Base-by-base conservation (phyloP, 331 rosid species). In the Rosa hybrid region DNA sequence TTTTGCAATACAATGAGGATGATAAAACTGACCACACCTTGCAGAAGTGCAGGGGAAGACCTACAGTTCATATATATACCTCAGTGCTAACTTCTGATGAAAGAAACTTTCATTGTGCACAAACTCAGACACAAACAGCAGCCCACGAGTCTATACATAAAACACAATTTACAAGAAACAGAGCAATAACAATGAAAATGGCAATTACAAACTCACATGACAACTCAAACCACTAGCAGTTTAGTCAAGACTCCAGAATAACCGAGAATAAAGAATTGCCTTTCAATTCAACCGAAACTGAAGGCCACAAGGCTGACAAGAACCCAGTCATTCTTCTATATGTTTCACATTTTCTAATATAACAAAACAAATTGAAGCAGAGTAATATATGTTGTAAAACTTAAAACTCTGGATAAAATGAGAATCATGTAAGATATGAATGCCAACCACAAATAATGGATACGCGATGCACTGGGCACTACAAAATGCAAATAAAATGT, bases 11-110 rank as follows among this genome's bases (percentile, higher is more conserved):
- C 98, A 94, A 21, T 4, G 90, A 53, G 95, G 94, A 84, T 94
- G 98, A 79, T 92, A 94, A 81, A 94, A 94, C 69, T 50, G 77
- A 72, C 90, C 92, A 84, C 98, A 94, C 72, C 86, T 86, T 49
- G 90, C 86, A 84, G 65, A 77, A 68, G 81, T 84, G 82, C 98
- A 94, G 17, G 76, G 87, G 77, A 90, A 51, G 71, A 94, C 98
- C 98, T 92, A 49, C 50, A 74, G 77, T 87, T 80, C 10, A 72
- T 8, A 16, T 6, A 12, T 18, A 51, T 34, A 12, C 2, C 0
- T 77, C 34, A 12, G 21, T 67, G 34, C 48, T 49, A 0, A 23
- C 42, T 51, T n/a, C 0, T 25, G 56, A 48, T 21, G 34, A 71
- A n/a, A 48, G 13, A 23, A 70, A 63, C 16, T 63, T 2, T 63